These are phyloP conservation scores for Aureobasidium sp. DNA, from an alignment of 2,329 filamentous ascomycete genomes.

Conservation along the genomic window DNA sequence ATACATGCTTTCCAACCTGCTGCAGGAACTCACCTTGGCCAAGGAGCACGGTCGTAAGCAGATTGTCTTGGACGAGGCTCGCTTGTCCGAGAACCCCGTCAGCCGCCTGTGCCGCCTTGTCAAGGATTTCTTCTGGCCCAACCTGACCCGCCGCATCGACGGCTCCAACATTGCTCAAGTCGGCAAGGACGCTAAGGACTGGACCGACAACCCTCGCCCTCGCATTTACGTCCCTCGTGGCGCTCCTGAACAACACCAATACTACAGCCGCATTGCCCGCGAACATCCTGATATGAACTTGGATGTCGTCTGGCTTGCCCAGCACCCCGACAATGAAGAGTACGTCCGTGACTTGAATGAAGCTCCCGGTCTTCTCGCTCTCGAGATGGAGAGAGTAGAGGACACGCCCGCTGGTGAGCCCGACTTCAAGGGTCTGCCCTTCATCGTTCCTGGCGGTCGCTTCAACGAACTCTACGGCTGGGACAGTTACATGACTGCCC, in stretches of 20 bases:
- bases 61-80: conserved; percentile 83
- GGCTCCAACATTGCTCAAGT: conserved; percentile 78
- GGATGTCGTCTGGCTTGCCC: conserved; percentile 73
- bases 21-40: conserved; percentile 89
- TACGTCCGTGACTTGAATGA: conserved; percentile 75
- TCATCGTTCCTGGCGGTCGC: conserved; percentile 92
- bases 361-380: conserved; percentile 79
- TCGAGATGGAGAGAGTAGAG: conserved; percentile 66
- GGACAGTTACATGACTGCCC: conserved; percentile 98
- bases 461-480: conserved; percentile 99
- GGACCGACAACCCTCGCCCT: conserved; percentile 80
- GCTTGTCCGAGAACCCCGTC: conserved; percentile 92
- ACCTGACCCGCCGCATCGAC: conserved; percentile 82
- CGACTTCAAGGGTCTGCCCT: conserved; percentile 72
- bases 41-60: conserved; percentile 83
- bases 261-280: conserved; percentile 73
- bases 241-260: conserved; percentile 79
- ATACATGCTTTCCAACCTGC: conserved; percentile 92
- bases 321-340: conserved; percentile 54
- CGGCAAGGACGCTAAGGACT: conserved; percentile 87
- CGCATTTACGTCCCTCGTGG: conserved; percentile 84
- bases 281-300: conserved; percentile 76
- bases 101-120: conserved; percentile 80
- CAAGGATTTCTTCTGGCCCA: conserved; percentile 85
- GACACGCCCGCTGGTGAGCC: conserved; percentile 61